A percentile compares a stretch with the other conserved stretches of the same genome.
Evolutionary conservation across 2,329 filamentous ascomycete species (phyloP).

Genomic region (Chaetomiaceae sp.): DNA sequence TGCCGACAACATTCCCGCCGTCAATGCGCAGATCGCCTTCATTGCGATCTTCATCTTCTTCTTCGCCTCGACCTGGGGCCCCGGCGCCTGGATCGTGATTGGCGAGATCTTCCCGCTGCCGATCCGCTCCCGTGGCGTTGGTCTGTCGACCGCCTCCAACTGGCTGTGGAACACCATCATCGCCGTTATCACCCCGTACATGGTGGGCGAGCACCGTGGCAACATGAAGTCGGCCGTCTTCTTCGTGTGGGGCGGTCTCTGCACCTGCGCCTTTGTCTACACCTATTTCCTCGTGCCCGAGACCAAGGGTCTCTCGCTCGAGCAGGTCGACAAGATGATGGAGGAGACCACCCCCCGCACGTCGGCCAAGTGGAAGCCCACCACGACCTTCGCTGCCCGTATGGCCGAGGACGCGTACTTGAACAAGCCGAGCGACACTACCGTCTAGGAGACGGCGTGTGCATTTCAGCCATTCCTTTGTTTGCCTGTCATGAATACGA

Average conservation of each 20-base stretch:
- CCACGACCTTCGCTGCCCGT: slow-evolving; percentile 58
- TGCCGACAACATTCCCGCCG: slow-evolving; percentile 53
- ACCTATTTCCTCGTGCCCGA: slow-evolving; percentile 70
- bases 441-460: slow-evolving; percentile 8
- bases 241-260: slow-evolving; percentile 71
- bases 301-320: slow-evolving; percentile 71
- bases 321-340: slow-evolving; percentile 84
- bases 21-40: slow-evolving; percentile 74
- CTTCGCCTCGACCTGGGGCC: slow-evolving; percentile 87
- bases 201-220: slow-evolving; percentile 55
- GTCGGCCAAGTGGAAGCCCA: slow-evolving; percentile 71
- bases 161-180: slow-evolving; percentile 83
- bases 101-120: slow-evolving; percentile 88
- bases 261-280: slow-evolving; percentile 57
- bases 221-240: slow-evolving; percentile 68
- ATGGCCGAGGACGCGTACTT: slow-evolving; percentile 11
- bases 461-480: neutral
- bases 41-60: slow-evolving; percentile 92
- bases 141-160: slow-evolving; percentile 81
- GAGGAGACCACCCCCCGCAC: slow-evolving; percentile 77
- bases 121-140: slow-evolving; percentile 83
- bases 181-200: slow-evolving; percentile 70
- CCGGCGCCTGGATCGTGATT: slow-evolving; percentile 75
- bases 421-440: slow-evolving; percentile 4
- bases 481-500: neutral